Conservation (phyloP, 371 early-diverging fungal genomes). For the Circinella umbellata region DNA sequence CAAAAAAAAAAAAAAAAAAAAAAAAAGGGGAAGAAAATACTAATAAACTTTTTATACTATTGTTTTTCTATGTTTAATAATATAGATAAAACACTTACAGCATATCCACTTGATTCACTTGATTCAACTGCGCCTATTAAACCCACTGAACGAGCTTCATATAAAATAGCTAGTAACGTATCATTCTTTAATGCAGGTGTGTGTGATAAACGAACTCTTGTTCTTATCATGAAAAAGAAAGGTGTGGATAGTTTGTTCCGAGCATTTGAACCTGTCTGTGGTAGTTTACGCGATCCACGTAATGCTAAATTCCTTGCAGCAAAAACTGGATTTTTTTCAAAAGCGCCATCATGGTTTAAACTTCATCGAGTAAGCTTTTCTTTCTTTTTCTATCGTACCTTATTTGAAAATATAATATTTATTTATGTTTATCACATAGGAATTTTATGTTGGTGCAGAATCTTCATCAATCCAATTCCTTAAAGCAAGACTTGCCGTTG, state of each 20-base stretch:
- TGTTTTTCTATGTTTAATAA: neutral
- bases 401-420: neutral
- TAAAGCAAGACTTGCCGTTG: conserved; percentile 74
- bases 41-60: neutral
- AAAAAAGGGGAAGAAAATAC: no score
- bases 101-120: conserved; percentile 72
- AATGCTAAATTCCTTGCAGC: conserved; percentile 41
- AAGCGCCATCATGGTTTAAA: conserved; percentile 51
- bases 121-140: conserved; percentile 50
- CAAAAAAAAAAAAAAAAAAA: no score
- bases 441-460: conserved; percentile 86
- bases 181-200: conserved; percentile 77
- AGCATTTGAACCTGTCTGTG: conserved; percentile 44
- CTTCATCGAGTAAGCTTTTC: conserved; percentile 26
- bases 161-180: conserved; percentile 64
- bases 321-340: conserved; percentile 50
- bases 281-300: conserved; percentile 43
- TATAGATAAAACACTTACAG: conserved; percentile 72
- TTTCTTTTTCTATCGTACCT: neutral
- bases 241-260: conserved; percentile 52
- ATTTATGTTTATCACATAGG: conserved; percentile 33
- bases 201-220: conserved; percentile 58
- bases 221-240: conserved; percentile 60
- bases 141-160: conserved; percentile 34
- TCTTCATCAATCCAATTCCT: conserved; percentile 74